Conservation (phyloP, 805 yeast species). For the Sugiyamaella qingdaonensis region DNA sequence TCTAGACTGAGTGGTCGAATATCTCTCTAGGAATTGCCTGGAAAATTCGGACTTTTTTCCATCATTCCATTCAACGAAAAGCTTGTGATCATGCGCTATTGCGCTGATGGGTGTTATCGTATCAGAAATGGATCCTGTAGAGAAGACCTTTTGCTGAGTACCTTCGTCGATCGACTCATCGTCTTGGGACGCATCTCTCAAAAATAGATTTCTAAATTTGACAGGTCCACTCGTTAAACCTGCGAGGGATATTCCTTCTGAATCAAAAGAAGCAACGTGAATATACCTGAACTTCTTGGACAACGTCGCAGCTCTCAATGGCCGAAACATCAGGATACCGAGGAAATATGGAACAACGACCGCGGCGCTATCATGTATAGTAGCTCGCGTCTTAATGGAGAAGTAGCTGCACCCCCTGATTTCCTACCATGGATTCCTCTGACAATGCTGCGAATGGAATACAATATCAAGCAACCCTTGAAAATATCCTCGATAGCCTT, state of each 20-base stretch:
- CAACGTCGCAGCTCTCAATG: too few relatives aligned
- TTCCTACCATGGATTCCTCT: too few relatives aligned
- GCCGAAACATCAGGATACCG: not conserved
- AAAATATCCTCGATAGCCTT: not conserved
- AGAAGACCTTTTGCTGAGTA: conserved; percentile 59
- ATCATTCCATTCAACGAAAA: conserved; percentile 48
- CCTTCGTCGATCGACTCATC: conserved; percentile 47
- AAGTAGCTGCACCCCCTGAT: not conserved
- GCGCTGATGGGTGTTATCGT: conserved; percentile 34
- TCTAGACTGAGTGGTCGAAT: conserved; percentile 37
- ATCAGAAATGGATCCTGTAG: conserved; percentile 45
- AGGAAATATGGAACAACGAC: not conserved
- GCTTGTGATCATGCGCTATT: conserved; percentile 26
- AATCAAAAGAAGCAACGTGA: conserved; percentile 14
- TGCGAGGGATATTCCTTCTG: conserved; percentile 8
- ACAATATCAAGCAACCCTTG: not conserved
- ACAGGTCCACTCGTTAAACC: conserved; percentile 16
- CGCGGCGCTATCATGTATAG: not conserved
- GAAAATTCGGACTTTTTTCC: conserved; percentile 45
- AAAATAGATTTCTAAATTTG: conserved; percentile 36
- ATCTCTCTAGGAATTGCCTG: conserved; percentile 43
- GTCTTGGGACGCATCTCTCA: conserved; percentile 60
- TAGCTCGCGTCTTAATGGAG: not conserved
- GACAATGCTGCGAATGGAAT: too few relatives aligned
- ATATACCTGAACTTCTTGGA: not conserved